Percentiles rank a stretch among this genome's conserved stretches.
phyloP scores from a whole-genome alignment of 2,329 filamentous ascomycete species.

The Aspergillus awamori region DNA sequence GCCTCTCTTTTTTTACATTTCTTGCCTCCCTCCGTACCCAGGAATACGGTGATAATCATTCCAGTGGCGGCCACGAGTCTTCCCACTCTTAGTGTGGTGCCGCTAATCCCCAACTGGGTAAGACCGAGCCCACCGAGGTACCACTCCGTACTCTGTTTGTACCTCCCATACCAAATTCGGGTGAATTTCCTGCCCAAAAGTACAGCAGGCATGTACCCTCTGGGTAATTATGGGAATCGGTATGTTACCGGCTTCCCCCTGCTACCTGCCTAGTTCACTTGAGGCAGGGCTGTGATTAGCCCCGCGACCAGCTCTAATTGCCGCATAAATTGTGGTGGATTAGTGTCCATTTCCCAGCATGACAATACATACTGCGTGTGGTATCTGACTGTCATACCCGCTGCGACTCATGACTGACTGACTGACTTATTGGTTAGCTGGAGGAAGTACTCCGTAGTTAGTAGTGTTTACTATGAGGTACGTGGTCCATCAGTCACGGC shows the following conservation, averaged over 20 bases:
- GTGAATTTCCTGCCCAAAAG: constrained; percentile 17
- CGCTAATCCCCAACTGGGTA: constrained; percentile 12
- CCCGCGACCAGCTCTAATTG: not conserved
- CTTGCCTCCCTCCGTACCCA: constrained; percentile 10
- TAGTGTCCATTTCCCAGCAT: constrained; percentile 1
- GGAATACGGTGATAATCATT: constrained; percentile 19
- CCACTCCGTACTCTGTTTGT: constrained; percentile 12
- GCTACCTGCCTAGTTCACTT: constrained; percentile 1
- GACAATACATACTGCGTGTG: not conserved
- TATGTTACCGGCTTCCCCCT: constrained; percentile 2
- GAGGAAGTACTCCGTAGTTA: no score
- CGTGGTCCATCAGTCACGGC: no score
- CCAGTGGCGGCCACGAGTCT: constrained; percentile 31
- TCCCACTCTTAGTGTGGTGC: constrained; percentile 20
- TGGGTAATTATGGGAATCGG: constrained; percentile 3
- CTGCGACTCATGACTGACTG: not conserved
- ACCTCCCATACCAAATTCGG: constrained; percentile 16
- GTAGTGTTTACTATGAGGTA: no score
- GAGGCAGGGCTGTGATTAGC: not conserved
- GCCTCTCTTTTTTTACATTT: not conserved
- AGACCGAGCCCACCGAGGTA: constrained; percentile 9
- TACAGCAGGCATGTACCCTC: constrained; percentile 11
- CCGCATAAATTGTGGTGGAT: constrained; percentile 4
- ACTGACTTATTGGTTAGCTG: no score
- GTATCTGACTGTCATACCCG: not conserved